These are phyloP conservation scores for Phytophthora pluvialis DNA, from an alignment of 352 stramenopile genomes.

Conservation along the genomic window DNA sequence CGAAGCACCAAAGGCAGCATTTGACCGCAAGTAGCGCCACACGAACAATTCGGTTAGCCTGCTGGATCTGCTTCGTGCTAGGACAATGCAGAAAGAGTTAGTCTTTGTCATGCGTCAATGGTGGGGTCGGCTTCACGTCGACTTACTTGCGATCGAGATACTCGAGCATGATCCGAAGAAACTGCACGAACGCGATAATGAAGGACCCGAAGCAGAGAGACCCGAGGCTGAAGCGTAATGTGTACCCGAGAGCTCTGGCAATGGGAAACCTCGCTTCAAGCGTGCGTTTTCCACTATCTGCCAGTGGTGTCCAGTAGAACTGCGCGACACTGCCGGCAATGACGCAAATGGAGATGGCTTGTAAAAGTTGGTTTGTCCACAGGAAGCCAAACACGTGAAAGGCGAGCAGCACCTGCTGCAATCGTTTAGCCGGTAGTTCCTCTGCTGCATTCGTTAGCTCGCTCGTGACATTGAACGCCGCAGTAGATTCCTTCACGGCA, in stretches of 20 bases:
- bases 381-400: constrained; percentile 96
- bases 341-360: constrained; percentile 94
- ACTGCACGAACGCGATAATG: constrained; percentile 97
- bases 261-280: constrained; percentile 74
- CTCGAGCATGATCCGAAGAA: constrained; percentile 92
- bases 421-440: constrained; percentile 42
- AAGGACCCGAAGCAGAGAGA: constrained; percentile 97
- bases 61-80: constrained; percentile 80
- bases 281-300: constrained; percentile 35
- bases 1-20: constrained; percentile 96
- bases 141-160: constrained; percentile 94
- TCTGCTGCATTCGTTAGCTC: constrained; percentile 27
- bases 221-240: constrained; percentile 92
- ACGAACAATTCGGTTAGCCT: constrained; percentile 79
- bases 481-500: constrained; percentile 38
- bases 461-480: constrained; percentile 47
- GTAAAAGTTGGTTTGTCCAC: constrained; percentile 96
- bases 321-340: constrained; percentile 91
- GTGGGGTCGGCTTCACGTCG: too few relatives aligned
- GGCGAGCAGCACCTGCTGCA: constrained; percentile 63
- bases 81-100: constrained; percentile 1
- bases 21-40: constrained; percentile 79
- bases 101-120: background rate
- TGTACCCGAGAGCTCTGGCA: constrained; percentile 57
- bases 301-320: constrained; percentile 92